Base-by-base conservation (phyloP, 805 yeast species). In the Teunomyces aglyptinius region DNA sequence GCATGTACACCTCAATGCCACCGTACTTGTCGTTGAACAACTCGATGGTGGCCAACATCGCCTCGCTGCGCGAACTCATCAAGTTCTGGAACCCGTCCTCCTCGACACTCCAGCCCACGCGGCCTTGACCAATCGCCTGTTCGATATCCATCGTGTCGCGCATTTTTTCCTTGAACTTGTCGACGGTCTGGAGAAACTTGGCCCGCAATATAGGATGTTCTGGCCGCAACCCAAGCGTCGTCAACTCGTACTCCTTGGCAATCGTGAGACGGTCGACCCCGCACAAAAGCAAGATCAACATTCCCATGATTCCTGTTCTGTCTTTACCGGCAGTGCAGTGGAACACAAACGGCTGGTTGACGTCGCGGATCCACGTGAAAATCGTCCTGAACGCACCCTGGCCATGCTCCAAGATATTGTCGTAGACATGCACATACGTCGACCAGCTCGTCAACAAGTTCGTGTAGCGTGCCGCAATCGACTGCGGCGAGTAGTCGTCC, bases 311-410 rank as follows among this genome's bases (percentile, higher is more conserved):
- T 0, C 96, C 96, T 0, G 96, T 88, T 38, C 96, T 76, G 60
- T 89, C 96, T 61, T 88, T 89, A 2, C 96, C 96, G 1, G 92
- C 92, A 3, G 91, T 80, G 65, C 96, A 89, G 59, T 87, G 92
- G 62, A 83, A 80, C 7, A 85, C 64, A 48, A 89, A 66, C 6
- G 74, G 70, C 15, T 56, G 49, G 2, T 79, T 76, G 16, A 66
- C 68, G 47, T 85, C 88, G 39, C 82, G 69, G 40, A 89, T 67
- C 56, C 71, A 79, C 40, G 67, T 62, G 55, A 87, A 78, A 27
- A 88, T 74, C 6, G 60, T 59, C 39, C 67, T 71, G 58, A 77
- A 83, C 4, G 80, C 69, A 3, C 56, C 60, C 1, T 64, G 60
- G 0, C 89, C 90, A 18, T 65, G 55, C 4, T 61, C 67, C 43